phyloP scores from a whole-genome alignment of 177 flowering plant genomes.

The Telopea speciosissima region DNA sequence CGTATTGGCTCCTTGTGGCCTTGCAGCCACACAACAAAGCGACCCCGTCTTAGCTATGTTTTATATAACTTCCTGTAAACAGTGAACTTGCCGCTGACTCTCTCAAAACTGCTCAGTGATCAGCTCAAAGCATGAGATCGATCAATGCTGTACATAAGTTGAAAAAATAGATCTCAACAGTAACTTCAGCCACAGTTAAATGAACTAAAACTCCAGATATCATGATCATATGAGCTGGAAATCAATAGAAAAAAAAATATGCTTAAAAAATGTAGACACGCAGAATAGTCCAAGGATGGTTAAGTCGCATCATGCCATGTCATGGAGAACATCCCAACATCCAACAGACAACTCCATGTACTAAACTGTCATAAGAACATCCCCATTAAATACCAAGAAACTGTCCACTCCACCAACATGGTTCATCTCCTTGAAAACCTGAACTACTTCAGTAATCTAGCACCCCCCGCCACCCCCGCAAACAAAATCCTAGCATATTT shows the following conservation, averaged over 20 bases:
- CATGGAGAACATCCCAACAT: neutral
- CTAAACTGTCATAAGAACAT: conserved; percentile 1
- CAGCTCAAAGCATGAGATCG: conserved; percentile 1
- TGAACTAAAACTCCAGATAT: neutral
- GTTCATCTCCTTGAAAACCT: neutral
- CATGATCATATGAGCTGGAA: neutral
- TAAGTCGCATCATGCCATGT: neutral
- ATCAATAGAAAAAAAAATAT: neutral
- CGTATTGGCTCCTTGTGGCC: conserved; percentile 88
- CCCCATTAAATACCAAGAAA: neutral
- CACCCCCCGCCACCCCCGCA: neutral
- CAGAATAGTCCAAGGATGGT: neutral
- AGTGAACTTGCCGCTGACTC: conserved; percentile 3
- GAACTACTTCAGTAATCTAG: neutral
- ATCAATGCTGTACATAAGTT: neutral
- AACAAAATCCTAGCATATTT: neutral
- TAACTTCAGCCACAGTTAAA: conserved; percentile 1
- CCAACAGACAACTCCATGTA: neutral
- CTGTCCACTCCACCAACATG: neutral
- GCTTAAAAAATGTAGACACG: neutral
- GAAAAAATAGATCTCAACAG: neutral
- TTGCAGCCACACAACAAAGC: conserved; percentile 98
- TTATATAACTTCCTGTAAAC: conserved; percentile 18
- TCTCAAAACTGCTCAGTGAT: neutral
- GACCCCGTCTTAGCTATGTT: conserved; percentile 96